phyloP scores from a whole-genome alignment of 495 filamentous ascomycete species.

The Penicillium longicatenatum region DNA sequence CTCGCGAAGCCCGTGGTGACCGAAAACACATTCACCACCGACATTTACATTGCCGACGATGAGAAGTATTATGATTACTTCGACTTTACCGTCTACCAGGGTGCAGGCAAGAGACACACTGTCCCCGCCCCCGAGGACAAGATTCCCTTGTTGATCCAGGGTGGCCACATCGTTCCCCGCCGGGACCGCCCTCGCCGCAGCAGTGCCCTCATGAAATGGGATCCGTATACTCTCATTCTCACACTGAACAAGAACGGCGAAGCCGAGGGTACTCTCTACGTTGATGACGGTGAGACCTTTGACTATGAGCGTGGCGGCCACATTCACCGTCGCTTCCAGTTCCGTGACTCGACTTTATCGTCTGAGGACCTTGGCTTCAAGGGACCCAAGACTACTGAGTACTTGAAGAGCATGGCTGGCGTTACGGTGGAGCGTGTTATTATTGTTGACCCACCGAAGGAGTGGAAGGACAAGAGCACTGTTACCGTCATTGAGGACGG shows the following conservation, averaged over 20 bases:
- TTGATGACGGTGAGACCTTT: constrained; percentile 93
- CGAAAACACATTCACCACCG: constrained; percentile 68
- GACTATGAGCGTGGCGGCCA: constrained; percentile 83
- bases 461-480: constrained; percentile 67
- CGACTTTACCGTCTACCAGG: constrained; percentile 72
- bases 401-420: constrained; percentile 70
- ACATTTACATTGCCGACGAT: constrained; percentile 84
- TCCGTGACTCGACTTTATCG: constrained; percentile 56
- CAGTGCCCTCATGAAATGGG: constrained; percentile 85
- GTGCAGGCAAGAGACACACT: constrained; percentile 64
- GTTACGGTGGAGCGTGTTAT: constrained; percentile 83
- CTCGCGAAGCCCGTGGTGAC: constrained; percentile 84
- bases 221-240: constrained; percentile 90
- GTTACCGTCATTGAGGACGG: constrained; percentile 73
- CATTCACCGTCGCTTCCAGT: constrained; percentile 78
- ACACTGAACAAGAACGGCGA: constrained; percentile 67
- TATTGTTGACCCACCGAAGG: constrained; percentile 71
- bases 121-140: constrained; percentile 78
- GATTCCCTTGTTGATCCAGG: constrained; percentile 87
- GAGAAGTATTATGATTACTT: constrained; percentile 95
- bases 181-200: constrained; percentile 85
- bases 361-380: constrained; percentile 48
- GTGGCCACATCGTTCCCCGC: constrained; percentile 87
- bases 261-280: constrained; percentile 81
- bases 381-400: constrained; percentile 68